Base-by-base conservation (phyloP, 1,284 basidiomycete species). In the Tilletia setariae region DNA sequence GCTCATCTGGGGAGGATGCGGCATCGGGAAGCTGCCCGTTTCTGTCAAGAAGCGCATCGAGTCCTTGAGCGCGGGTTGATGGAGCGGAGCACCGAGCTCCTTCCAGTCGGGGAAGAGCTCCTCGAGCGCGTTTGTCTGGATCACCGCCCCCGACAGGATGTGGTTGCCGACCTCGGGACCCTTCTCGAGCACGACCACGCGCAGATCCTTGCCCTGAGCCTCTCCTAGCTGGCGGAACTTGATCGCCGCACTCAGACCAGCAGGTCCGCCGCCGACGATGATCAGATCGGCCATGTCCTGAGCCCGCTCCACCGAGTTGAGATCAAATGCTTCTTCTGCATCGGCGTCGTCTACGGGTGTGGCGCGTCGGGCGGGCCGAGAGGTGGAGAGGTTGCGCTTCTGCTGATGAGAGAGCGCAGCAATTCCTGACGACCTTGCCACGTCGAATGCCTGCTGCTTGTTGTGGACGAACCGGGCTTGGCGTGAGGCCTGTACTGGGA, bases 1-100 rank as follows among this genome's bases (percentile, higher is more conserved):
- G 80, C 86, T 86, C 95, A 98, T 98, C 84, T 98, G 95, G 0
- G 95, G 95, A 2, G 95, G 95, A 80, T 98, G 94, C 0, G 94
- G 96, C 68, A 98, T 89, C 16, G 93, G 93, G 75, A 95, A 85
- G 2, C 91, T 87, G 69, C 84, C 83, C 30, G 86, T 88, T 46
- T 86, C 76, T 15, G 94, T 95, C 72, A 98, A 86, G 83, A 90
- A 93, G 68, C 91, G 89, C 95, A 99, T 98, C 35, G 86, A 85
- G 63, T 91, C 92, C 61, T 89, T 89, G 0, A 87, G 88, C 0
- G 94, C 93, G 0, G 89, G 88, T 79, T 93, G 92, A 62, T 88
- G 90, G 53, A 98, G 86, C 7, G 86, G 86, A 19, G 86, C 86
- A 30, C 84, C 83, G 84, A 85, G 81, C 74, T 86, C 86, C 63